Conservation (phyloP, 2,329 filamentous ascomycete genomes). For the Fusarium sambucinum region DNA sequence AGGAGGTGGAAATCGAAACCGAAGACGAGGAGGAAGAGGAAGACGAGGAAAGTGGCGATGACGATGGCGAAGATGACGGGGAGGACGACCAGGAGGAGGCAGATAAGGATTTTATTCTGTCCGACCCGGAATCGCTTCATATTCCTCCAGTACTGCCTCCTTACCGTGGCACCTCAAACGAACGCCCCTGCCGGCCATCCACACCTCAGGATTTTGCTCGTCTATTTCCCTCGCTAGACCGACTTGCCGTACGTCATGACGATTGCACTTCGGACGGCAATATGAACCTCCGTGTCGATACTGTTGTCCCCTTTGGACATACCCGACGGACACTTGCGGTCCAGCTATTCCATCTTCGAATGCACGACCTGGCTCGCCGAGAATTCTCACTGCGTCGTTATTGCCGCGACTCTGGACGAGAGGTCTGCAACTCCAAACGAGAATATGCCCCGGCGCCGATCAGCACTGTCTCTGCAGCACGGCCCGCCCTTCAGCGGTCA, state of each 20-base stretch:
- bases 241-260: slow-evolving; percentile 87
- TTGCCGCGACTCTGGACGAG: slow-evolving; percentile 90
- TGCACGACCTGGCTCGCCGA: slow-evolving; percentile 88
- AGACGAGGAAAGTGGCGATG: slow-evolving; percentile 37
- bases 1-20: slow-evolving; percentile 41
- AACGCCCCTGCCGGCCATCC: slow-evolving; percentile 77
- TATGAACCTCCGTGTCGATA: slow-evolving; percentile 95
- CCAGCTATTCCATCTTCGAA: slow-evolving; percentile 90
- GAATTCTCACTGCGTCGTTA: slow-evolving; percentile 94
- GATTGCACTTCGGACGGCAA: slow-evolving; percentile 92
- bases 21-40: slow-evolving; percentile 41
- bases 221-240: slow-evolving; percentile 86
- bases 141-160: slow-evolving; percentile 66
- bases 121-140: slow-evolving; percentile 47
- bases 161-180: slow-evolving; percentile 69
- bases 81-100: slow-evolving; percentile 45
- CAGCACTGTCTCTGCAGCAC: slow-evolving; percentile 49
- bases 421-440: slow-evolving; percentile 87
- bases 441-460: slow-evolving; percentile 62
- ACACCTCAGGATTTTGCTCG: slow-evolving; percentile 85
- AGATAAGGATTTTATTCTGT: slow-evolving; percentile 46
- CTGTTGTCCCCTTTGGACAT: slow-evolving; percentile 69
- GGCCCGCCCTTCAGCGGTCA: slow-evolving; percentile 62
- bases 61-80: slow-evolving; percentile 54
- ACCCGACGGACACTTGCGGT: slow-evolving; percentile 75